Evolutionary conservation across 2,329 filamentous ascomycete species (phyloP).

Genomic region (Aureobasidium subglaciale): DNA sequence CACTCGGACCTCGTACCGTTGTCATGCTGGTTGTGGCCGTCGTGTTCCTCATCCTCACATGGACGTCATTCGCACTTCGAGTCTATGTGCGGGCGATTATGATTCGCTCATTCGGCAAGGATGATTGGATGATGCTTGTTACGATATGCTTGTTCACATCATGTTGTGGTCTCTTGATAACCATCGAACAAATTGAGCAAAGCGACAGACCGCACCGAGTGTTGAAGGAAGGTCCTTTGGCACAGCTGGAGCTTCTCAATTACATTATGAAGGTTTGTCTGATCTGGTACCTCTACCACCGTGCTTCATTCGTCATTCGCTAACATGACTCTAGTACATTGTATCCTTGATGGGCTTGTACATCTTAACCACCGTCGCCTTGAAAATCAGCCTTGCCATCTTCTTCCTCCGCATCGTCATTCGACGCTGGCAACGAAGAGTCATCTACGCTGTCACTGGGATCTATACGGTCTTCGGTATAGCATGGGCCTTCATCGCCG

Average conservation of each 20-base stretch:
- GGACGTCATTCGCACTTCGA: conserved; percentile 10
- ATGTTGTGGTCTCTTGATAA: neutral
- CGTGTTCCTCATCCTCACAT: conserved; percentile 13
- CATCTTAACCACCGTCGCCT: conserved; percentile 32
- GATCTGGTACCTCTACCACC: too few species aligned
- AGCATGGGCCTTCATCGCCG: conserved; percentile 25
- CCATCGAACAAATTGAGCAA: neutral
- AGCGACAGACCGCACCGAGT: neutral
- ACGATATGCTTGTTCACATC: neutral
- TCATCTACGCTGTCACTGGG: conserved; percentile 23
- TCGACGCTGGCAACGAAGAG: conserved; percentile 30
- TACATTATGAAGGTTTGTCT: conserved; percentile 1
- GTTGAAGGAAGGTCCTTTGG: neutral
- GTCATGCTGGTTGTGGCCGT: neutral
- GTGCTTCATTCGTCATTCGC: neutral
- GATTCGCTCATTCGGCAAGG: conserved; percentile 1
- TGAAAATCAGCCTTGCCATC: conserved; percentile 40
- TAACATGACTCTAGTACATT: conserved; percentile 27
- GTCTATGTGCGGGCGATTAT: conserved; percentile 15
- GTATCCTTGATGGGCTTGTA: conserved; percentile 33
- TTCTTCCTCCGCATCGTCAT: conserved; percentile 39
- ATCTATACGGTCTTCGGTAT: conserved; percentile 28
- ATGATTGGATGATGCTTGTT: conserved; percentile 9
- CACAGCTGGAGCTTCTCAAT: neutral
- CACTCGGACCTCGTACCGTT: neutral